Base-by-base conservation (phyloP, 2,329 filamentous ascomycete genomes). In the Mariannaea elegans region DNA sequence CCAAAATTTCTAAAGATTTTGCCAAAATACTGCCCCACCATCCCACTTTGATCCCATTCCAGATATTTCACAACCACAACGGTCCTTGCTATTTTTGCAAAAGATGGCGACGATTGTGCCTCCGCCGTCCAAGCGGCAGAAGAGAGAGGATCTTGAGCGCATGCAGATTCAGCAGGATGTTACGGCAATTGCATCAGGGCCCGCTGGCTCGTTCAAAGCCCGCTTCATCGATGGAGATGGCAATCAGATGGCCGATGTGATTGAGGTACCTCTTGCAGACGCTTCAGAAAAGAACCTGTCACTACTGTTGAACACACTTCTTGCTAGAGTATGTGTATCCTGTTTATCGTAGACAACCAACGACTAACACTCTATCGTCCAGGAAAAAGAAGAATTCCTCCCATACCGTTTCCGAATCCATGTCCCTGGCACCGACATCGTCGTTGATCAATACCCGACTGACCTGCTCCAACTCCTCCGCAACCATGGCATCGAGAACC, bases 251-350 rank as follows among this genome's bases (percentile, higher is more conserved):
- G 75, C 89, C 81, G 76, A 93, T 85, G 76, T 90, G 79, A 74
- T 89, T 47, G 83, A 89, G 69, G 89, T 97, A 39, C 90, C 93
- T 12, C 86, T 97, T 29, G 90, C 90, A 57, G 91, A 97, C 80
- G 91, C 94, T 2, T 90, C 87, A 7, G 92, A 95, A 63, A 94
- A 93, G 80, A 97, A 97, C 69, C 84, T 98, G 3, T 94, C 95
- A 52, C 85, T 94, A 9, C 83, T 97, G 0, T 77, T 97, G 55
- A 98, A 97, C 75, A 93, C 91, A 3, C 80, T 97, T 39, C 85
- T 97, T 74, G 90, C 89, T 71, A 87, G 90, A 81, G 89, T 90
- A 82, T 66, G 81, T 72, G 56, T 18, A 44, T 2, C 4, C 29
- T 23, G 14, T 39, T 13, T 18, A 12, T n/a, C 13, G 41, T 31